phyloP scores from a whole-genome alignment of 805 yeast species.

The Kuraishia cidri region DNA sequence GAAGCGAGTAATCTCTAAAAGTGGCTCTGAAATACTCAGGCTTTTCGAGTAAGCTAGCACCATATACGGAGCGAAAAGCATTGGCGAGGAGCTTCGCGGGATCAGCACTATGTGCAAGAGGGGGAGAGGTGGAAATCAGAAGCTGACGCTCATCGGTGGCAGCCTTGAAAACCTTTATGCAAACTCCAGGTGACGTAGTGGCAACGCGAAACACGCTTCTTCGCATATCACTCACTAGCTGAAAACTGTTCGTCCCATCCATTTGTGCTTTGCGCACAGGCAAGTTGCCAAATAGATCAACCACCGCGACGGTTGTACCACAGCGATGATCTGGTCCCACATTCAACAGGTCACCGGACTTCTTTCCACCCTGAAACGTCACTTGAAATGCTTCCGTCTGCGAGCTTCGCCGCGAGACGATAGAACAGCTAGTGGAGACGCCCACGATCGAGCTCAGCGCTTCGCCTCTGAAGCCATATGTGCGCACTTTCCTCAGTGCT shows the following conservation, averaged over 20 bases:
- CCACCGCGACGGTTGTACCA: conserved; percentile 30
- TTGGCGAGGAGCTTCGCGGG: too few species aligned
- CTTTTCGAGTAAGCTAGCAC: conserved; percentile 11
- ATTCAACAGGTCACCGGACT: conserved; percentile 1
- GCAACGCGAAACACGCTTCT: conserved; percentile 18
- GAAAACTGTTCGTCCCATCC: conserved; percentile 10
- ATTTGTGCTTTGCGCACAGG: conserved; percentile 32
- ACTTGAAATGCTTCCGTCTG: conserved; percentile 18
- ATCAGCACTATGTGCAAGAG: too few species aligned
- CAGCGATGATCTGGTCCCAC: background rate
- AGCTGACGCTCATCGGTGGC: background rate
- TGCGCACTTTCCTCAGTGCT: background rate
- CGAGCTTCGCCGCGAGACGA: conserved; percentile 33
- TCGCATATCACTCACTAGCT: conserved; percentile 19
- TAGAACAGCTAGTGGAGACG: conserved; percentile 28
- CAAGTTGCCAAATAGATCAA: conserved; percentile 29
- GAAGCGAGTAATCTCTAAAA: conserved; percentile 15
- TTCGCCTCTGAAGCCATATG: conserved; percentile 67
- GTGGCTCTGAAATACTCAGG: conserved; percentile 18
- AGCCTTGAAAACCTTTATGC: conserved; percentile 7
- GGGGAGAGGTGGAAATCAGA: background rate
- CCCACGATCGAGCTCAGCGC: conserved; percentile 50
- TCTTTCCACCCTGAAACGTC: conserved; percentile 1
- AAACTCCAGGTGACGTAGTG: conserved; percentile 14
- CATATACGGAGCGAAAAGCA: conserved; percentile 20